phyloP scores from a whole-genome alignment of 306 rosid genomes.

The Boehmeria nivea region DNA sequence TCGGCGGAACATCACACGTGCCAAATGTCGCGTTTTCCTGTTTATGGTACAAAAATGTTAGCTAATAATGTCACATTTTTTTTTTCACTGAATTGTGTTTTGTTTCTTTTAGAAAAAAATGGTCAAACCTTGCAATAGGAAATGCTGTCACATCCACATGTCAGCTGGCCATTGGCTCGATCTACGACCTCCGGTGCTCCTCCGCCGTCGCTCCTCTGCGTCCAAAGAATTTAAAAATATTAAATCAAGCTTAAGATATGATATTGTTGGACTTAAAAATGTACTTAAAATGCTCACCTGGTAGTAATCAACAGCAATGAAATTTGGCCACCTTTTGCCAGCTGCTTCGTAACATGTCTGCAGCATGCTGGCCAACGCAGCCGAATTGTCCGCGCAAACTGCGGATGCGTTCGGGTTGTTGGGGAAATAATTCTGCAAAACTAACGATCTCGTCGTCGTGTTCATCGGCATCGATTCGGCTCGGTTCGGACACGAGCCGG shows the following conservation, averaged over 20 bases:
- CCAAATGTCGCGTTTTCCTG: slow-evolving; percentile 66
- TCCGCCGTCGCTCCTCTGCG: slow-evolving; percentile 88
- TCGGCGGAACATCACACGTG: slow-evolving; percentile 62
- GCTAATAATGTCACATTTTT: neutral
- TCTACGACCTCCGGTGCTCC: slow-evolving; percentile 95
- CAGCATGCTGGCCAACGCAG: slow-evolving; percentile 44
- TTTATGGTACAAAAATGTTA: slow-evolving; percentile 4
- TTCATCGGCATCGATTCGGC: slow-evolving; percentile 63
- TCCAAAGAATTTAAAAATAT: slow-evolving; percentile 4
- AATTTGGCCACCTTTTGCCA: slow-evolving; percentile 82
- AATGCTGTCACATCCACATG: slow-evolving; percentile 85
- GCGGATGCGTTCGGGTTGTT: slow-evolving; percentile 50
- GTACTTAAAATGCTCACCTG: slow-evolving; percentile 30
- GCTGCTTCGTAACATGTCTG: slow-evolving; percentile 64
- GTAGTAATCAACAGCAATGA: slow-evolving; percentile 89
- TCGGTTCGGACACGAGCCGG: slow-evolving; percentile 67
- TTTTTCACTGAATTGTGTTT: neutral
- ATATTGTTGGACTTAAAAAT: slow-evolving; percentile 1
- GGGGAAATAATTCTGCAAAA: slow-evolving; percentile 63
- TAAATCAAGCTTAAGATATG: neutral
- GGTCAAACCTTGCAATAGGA: slow-evolving; percentile 85
- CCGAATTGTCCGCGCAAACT: slow-evolving; percentile 70
- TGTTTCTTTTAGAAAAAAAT: neutral
- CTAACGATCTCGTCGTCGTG: slow-evolving; percentile 52
- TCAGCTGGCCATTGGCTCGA: slow-evolving; percentile 80